A percentile compares a stretch with the other conserved stretches of the same genome.
These are phyloP conservation scores for Cochlearia excelsa DNA, from an alignment of 345 rosid genomes.

Conservation along the genomic window DNA sequence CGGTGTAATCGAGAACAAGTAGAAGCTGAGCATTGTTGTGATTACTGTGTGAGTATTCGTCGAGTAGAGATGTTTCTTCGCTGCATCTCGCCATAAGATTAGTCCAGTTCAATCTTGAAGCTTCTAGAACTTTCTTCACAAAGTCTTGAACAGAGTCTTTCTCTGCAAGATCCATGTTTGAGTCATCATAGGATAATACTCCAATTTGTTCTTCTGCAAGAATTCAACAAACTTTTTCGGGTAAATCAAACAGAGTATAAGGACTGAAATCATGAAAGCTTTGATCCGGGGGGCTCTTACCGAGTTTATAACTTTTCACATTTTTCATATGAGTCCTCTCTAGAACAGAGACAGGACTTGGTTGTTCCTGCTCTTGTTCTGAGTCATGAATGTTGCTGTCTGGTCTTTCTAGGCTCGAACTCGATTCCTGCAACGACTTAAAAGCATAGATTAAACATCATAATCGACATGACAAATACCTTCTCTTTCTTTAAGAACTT, in stretches of 20 bases:
- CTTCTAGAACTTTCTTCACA: constrained; percentile 42
- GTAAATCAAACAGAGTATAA: constrained; percentile 21
- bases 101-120: constrained; percentile 54
- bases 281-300: constrained; percentile 28
- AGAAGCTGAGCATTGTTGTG: constrained; percentile 30
- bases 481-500: constrained; percentile 12
- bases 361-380: constrained; percentile 44
- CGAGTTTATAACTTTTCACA: constrained; percentile 28
- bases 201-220: constrained; percentile 37
- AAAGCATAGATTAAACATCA: constrained; percentile 2
- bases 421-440: constrained; percentile 41
- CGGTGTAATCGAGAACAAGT: constrained; percentile 52
- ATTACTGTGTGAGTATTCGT: constrained; percentile 35
- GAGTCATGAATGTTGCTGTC: constrained; percentile 26
- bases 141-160: constrained; percentile 37
- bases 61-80: constrained; percentile 44
- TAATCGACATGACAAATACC: constrained; percentile 1
- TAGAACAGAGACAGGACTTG: constrained; percentile 65
- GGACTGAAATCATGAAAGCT: not conserved
- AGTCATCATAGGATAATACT: constrained; percentile 22
- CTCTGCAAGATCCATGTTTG: constrained; percentile 24
- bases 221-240: not conserved
- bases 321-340: constrained; percentile 42
- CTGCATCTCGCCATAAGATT: constrained; percentile 44
- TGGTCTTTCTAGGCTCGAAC: constrained; percentile 32